Evolutionary conservation across 2,329 filamentous ascomycete genomes (phyloP), one percentile per base, ranked within the genome.

Genomic region (Torrubiella hemipterigena): DNA sequence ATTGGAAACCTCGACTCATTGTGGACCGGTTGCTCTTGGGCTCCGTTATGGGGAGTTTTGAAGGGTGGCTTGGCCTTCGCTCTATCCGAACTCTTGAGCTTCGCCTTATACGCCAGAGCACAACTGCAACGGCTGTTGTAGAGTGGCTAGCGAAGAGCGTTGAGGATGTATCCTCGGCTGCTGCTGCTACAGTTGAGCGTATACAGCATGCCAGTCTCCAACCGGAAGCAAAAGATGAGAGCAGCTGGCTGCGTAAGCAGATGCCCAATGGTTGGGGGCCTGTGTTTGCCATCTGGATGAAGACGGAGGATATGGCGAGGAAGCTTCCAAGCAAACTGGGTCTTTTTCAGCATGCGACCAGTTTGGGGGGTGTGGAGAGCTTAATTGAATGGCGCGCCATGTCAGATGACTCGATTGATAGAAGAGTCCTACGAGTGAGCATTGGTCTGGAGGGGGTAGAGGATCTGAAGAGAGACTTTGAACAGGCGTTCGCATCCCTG

Each of bases 301-400:
- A 70, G 45, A 60, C 67, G 3, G 63, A 69, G 38, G 58, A 63
- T 1, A 49, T 69, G 31, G 87, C 91, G 4, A 71, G 67, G 41
- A 55, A 61, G 18, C 56, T 98, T 40, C 91, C 91, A 4, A 81
- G 78, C 47, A 81, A 82, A 54, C 58, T 96, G 51, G 51, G 65
- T 3, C 67, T 94, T 27, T 96, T 96, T 62, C 84, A 94, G 45
- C 91, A 98, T 56, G 91, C 91, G 6, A 98, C 91, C 3, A 93
- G 83, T 53, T 58, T 96, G 17, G 91, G 91, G 3, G 89, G 91
- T 5, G 85, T 96, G 8, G 91, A 96, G 69, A 91, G 84, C 48
- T 58, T 96, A 61, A 87, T 98, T 44, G 91, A 98, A 68, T 98
- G 91, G 91, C 69, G 91, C 36, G 73, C 81, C 29, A 91, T 98